Evolutionary conservation across 495 filamentous ascomycete species (phyloP).

Genomic region (Tuber magnatum): DNA sequence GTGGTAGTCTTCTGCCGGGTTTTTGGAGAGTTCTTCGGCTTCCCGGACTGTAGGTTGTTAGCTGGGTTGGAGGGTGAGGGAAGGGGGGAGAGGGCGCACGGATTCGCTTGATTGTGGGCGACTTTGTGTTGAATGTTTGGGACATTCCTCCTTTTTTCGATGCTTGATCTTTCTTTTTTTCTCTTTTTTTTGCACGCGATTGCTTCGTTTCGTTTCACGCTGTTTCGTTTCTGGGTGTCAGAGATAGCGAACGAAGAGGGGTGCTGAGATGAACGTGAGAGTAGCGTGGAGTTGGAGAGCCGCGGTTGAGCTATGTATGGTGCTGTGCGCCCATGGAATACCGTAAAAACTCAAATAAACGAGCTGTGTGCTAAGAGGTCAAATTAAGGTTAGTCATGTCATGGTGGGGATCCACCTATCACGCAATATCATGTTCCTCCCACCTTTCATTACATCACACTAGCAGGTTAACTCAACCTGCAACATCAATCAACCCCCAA

Average conservation of each 20-base stretch:
- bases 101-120: constrained; percentile 72
- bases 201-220: not conserved
- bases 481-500: no score
- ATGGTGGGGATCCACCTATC: no score
- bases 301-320: not conserved
- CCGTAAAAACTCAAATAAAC: no score
- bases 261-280: not conserved
- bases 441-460: no score
- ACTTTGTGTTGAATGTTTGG: constrained; percentile 50
- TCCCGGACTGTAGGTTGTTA: constrained; percentile 59
- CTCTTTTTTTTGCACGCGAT: not conserved
- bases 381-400: no score
- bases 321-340: no score
- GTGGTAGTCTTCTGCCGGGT: constrained; percentile 72
- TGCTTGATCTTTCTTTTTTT: not conserved
- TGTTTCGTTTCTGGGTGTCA: not conserved
- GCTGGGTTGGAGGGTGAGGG: constrained; percentile 17
- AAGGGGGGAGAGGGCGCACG: constrained; percentile 46
- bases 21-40: constrained; percentile 69
- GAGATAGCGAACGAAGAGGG: not conserved
- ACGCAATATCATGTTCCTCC: no score
- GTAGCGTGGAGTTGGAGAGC: not conserved
- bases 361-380: no score
- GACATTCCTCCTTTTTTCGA: constrained; percentile 17
- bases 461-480: no score